Evolutionary conservation across 306 rosid genomes (phyloP).

Genomic region (Canavalia ensiformis): DNA sequence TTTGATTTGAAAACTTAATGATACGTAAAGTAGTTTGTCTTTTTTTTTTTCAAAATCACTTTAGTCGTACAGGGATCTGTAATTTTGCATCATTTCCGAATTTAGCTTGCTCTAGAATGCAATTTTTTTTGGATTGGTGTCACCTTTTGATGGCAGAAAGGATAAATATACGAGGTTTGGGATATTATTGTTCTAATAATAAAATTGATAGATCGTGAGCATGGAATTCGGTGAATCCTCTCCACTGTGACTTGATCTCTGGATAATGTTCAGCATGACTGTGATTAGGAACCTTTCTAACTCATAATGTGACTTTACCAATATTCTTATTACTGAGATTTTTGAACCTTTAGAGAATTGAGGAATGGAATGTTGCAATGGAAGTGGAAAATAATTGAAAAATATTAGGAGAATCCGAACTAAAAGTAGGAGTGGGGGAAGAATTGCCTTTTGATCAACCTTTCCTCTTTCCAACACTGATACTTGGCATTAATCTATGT

Average conservation of each 20-base stretch:
- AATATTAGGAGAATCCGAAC: background rate
- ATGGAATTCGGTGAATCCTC: slow-evolving; percentile 8
- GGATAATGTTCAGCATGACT: slow-evolving; percentile 10
- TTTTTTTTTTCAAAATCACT: background rate
- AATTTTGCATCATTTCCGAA: background rate
- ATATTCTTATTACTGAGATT: slow-evolving; percentile 27
- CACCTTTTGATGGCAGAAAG: slow-evolving; percentile 1
- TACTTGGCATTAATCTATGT: slow-evolving; percentile 7
- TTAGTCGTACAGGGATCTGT: background rate
- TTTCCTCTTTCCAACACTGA: slow-evolving; percentile 26
- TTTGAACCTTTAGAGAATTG: background rate
- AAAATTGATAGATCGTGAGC: slow-evolving; percentile 34
- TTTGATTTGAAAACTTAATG: background rate
- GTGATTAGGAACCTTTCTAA: background rate
- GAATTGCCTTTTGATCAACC: slow-evolving; percentile 22
- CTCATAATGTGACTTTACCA: background rate
- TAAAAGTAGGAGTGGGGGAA: slow-evolving; percentile 8
- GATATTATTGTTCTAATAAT: background rate
- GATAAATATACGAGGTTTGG: background rate
- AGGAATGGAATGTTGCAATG: background rate
- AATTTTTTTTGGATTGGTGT: slow-evolving; percentile 5
- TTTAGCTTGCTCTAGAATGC: slow-evolving; percentile 22
- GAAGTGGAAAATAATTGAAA: slow-evolving; percentile 32
- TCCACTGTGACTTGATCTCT: background rate
- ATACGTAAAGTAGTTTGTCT: background rate